Percentiles rank a stretch among this genome's conserved stretches.
phyloP scores from a whole-genome alignment of 805 yeast species.

The Candida coleopterorum region DNA sequence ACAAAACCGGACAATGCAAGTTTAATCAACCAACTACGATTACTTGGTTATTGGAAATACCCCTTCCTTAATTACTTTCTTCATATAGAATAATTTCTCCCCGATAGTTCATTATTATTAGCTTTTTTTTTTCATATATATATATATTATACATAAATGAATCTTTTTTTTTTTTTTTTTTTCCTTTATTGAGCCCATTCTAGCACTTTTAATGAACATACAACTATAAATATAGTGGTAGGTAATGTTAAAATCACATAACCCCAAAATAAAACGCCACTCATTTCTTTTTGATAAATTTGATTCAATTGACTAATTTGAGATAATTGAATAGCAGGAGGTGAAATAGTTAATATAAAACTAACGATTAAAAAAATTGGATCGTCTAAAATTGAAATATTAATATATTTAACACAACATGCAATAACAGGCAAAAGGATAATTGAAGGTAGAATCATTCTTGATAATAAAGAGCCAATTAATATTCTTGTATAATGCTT shows the following conservation, averaged over 20 bases:
- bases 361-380: constrained; percentile 77
- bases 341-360: constrained; percentile 69
- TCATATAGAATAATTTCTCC: too few species aligned
- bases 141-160: too few species aligned
- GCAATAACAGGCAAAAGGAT: constrained; percentile 65
- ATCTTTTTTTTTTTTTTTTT: neutral
- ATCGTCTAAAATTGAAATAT: constrained; percentile 68
- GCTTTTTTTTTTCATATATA: too few species aligned
- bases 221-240: constrained; percentile 68
- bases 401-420: constrained; percentile 55
- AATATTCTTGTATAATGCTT: constrained; percentile 59
- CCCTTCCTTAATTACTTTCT: too few species aligned
- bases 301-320: constrained; percentile 77
- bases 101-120: too few species aligned
- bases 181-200: constrained; percentile 44
- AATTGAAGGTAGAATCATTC: constrained; percentile 75
- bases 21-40: too few species aligned
- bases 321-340: constrained; percentile 80
- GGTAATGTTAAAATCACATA: constrained; percentile 73
- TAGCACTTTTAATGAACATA: constrained; percentile 57
- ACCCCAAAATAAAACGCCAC: constrained; percentile 79
- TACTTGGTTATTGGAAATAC: too few species aligned
- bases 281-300: constrained; percentile 76
- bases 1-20: too few species aligned
- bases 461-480: constrained; percentile 63